Percentiles rank a stretch among this genome's conserved stretches.
phyloP scores from a whole-genome alignment of 305 asterid species.

The Striga hermonthica region DNA sequence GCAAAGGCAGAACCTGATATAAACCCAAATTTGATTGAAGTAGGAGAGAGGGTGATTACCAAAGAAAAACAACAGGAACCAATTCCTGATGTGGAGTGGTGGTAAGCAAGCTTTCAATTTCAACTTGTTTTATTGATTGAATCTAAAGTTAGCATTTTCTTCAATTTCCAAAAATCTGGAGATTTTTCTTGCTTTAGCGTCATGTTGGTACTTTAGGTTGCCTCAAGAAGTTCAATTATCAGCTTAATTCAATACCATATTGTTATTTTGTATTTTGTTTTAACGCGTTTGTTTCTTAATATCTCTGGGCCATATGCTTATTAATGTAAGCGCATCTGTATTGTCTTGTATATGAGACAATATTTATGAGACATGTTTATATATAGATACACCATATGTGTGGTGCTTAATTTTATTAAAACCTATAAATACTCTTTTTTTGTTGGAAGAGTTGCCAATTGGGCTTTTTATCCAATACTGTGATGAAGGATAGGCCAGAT shows the following conservation, averaged over 20 bases:
- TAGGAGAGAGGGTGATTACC: conserved; percentile 72
- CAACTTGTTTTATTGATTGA: conserved; percentile 22
- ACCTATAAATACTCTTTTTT: not conserved
- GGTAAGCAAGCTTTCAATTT: conserved; percentile 54
- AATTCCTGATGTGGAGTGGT: conserved; percentile 96
- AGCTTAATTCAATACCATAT: not conserved
- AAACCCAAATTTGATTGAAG: conserved; percentile 90
- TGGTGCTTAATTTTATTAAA: not conserved
- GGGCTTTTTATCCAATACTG: not conserved
- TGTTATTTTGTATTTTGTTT: not conserved
- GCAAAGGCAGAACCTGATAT: conserved; percentile 87
- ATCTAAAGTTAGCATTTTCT: not conserved
- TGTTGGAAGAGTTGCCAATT: not conserved
- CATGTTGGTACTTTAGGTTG: conserved; percentile 18
- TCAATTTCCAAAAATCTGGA: not conserved
- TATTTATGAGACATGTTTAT: not conserved
- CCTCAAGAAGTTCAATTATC: not conserved
- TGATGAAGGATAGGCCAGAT: not conserved
- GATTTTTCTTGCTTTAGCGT: not conserved
- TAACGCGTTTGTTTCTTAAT: not conserved
- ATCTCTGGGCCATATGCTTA: not conserved
- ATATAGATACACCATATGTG: not conserved
- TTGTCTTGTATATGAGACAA: not conserved
- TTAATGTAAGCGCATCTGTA: not conserved
- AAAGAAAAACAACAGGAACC: conserved; percentile 79